These are phyloP conservation scores for Fusarium clavum DNA, from an alignment of 2,329 filamentous ascomycete genomes.

Conservation along the genomic window DNA sequence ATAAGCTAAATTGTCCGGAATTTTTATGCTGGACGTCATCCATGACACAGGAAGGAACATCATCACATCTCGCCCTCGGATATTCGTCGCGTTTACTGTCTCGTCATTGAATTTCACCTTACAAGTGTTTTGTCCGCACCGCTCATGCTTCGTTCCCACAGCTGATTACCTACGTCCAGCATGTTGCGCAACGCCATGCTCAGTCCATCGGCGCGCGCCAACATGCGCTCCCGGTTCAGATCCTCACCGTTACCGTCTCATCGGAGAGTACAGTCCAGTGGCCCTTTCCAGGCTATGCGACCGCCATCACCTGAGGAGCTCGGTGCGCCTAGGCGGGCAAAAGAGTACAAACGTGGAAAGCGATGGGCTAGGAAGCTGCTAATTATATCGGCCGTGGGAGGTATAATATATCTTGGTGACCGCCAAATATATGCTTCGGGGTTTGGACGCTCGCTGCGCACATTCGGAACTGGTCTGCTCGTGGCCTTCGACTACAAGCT, in stretches of 20 bases:
- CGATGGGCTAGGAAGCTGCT: constrained; percentile 83
- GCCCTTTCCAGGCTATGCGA: constrained; percentile 71
- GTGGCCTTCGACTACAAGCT: constrained; percentile 95
- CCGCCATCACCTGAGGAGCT: constrained; percentile 85
- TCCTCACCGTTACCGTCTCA: constrained; percentile 62
- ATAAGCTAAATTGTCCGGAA: constrained; percentile 35
- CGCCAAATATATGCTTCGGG: constrained; percentile 81
- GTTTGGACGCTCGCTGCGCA: constrained; percentile 80
- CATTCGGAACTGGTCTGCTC: constrained; percentile 81
- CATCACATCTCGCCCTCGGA: not conserved
- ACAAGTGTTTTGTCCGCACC: not conserved
- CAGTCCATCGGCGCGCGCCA: constrained; percentile 41
- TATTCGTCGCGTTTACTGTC: not conserved
- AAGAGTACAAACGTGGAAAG: constrained; percentile 75
- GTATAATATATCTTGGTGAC: constrained; percentile 76
- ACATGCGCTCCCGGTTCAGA: constrained; percentile 50
- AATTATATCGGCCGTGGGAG: constrained; percentile 69
- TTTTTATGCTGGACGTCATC: constrained; percentile 45
- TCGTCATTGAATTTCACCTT: not conserved
- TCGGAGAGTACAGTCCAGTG: constrained; percentile 49
- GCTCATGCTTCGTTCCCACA: constrained; percentile 26
- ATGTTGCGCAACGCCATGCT: constrained; percentile 49
- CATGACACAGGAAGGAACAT: constrained; percentile 26
- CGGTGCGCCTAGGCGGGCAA: constrained; percentile 76
- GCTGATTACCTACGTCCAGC: constrained; percentile 34